Evolutionary conservation across 768 basidiomycete species (phyloP).

Genomic region (Panaeolus papilionaceus): DNA sequence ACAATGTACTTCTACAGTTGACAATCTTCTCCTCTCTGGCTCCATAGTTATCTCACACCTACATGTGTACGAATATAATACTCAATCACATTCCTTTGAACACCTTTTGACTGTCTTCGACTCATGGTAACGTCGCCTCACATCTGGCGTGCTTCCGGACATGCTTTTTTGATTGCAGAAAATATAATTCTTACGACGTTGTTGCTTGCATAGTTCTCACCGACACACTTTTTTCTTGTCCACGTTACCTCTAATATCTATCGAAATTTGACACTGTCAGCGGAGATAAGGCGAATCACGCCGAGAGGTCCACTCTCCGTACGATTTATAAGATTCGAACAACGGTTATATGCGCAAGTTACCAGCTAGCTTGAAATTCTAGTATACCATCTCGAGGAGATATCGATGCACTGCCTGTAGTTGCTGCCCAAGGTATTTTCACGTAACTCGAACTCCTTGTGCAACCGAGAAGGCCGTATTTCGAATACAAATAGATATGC

Average conservation of each 20-base stretch:
- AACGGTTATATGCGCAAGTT: neutral
- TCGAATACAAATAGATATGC: neutral
- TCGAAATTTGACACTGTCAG: neutral
- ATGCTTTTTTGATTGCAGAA: too few relatives aligned
- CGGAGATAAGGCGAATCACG: neutral
- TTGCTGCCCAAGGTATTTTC: neutral
- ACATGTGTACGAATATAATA: slow-evolving; percentile 12
- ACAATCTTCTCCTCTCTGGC: neutral
- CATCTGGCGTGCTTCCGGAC: too few relatives aligned
- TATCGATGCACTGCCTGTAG: neutral
- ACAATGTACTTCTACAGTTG: slow-evolving; percentile 11
- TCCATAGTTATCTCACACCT: neutral
- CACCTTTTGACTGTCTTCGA: neutral
- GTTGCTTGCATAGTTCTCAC: neutral
- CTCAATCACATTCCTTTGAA: neutral
- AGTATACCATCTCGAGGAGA: neutral
- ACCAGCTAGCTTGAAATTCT: neutral
- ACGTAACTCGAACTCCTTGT: neutral
- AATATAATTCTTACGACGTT: too few relatives aligned
- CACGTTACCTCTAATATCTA: neutral
- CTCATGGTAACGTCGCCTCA: too few relatives aligned
- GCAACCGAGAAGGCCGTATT: slow-evolving; percentile 1
- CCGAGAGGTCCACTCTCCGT: neutral
- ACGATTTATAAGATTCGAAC: neutral
- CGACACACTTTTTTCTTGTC: neutral